Base-by-base conservation (phyloP, 192 early-diverging fungal genomes). In the Geranomyces variabilis region DNA sequence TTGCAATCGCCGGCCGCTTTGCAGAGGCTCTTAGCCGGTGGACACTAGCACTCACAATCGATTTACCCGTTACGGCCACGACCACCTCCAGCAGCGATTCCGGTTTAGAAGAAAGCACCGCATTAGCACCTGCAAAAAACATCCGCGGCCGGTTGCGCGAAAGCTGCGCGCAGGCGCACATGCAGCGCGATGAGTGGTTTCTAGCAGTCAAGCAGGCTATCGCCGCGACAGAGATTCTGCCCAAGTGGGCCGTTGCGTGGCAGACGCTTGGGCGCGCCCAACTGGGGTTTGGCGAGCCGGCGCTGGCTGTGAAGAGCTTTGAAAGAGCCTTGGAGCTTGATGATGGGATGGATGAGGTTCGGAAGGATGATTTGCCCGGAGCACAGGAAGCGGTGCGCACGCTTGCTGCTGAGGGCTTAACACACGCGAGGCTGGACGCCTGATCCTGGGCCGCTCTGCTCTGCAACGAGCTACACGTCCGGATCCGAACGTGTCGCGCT, bases 241-340 rank as follows among this genome's bases (percentile, higher is more conserved):
- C 63, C 21, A 21, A 1, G n/a, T 64, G 63, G 63, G 63, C 43
- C 43, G 43, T 44, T 5, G 63, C n/a, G 5, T 64, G 63, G 63
- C 63, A 64, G 44, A 64, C 63, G 43, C 63, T 64, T 1, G 63
- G 63, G 1, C 33, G 63, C 6, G 63, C 63, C 6, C 63, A 64
- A 36, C 14, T 64, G 63, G 63, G 63, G 1, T 64, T 45, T 29
- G 63, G 63, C 4, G 63, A 64, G 63, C 63, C 63, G 14, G n/a
- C 44, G 13, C 9, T 46, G 63, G 34, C 63, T 22, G 41, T 64
- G n/a, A 1, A 5, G 43, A 45, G 41, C 28, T 64, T 64, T 22
- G 41, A 64, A 8, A 12, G 6, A 44, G 63, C 43, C 6, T 21
- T 64, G 21, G 44, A 41, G 5, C 21, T 45, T 1, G 43, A 64